Evolutionary conservation across 148 eudicot species (phyloP).

Genomic region (Rhododendron henanense): DNA sequence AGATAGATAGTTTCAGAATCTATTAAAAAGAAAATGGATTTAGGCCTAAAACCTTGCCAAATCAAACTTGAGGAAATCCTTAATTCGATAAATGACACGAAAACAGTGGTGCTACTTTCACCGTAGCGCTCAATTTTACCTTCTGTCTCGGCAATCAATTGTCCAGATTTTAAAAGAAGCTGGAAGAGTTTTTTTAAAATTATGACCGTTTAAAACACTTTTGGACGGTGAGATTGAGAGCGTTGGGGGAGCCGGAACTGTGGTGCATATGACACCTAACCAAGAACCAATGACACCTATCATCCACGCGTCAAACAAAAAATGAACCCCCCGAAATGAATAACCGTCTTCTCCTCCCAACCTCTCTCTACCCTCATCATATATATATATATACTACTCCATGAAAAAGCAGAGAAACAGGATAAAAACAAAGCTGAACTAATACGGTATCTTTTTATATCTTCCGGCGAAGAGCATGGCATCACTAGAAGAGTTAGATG

Average conservation of each 20-base stretch:
- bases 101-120: no score
- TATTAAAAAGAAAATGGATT: no score
- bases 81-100: no score
- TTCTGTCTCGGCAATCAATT: no score
- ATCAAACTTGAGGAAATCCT: no score
- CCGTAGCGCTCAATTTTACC: no score
- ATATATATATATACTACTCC: no score
- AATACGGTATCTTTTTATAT: neutral
- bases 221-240: no score
- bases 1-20: neutral
- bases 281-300: neutral
- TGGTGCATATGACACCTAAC: neutral
- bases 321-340: neutral
- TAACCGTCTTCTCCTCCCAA: neutral
- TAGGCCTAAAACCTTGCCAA: neutral
- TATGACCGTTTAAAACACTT: no score
- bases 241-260: no score
- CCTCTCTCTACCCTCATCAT: neutral
- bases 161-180: no score
- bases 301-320: neutral
- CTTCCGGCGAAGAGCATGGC: slow-evolving; percentile 1
- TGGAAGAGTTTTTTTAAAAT: no score
- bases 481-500: neutral
- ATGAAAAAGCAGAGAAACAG: neutral
- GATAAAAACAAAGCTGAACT: neutral